Evolutionary conservation across 2,329 filamentous ascomycete species (phyloP).

Genomic region (Ophiocordyceps australis): DNA sequence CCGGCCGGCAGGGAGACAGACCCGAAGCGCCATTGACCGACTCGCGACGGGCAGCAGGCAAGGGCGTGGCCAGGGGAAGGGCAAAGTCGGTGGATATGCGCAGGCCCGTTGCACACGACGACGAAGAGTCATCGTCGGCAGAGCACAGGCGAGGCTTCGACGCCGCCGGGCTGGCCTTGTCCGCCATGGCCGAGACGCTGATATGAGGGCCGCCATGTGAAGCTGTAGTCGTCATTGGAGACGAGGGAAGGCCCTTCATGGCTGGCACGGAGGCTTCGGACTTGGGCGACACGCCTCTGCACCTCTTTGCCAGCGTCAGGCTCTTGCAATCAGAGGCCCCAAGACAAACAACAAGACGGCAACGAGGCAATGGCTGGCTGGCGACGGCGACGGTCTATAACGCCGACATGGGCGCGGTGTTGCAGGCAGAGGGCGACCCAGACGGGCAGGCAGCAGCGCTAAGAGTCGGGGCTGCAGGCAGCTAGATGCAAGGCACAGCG

Average conservation of each 20-base stretch:
- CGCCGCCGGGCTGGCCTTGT: slow-evolving; percentile 1
- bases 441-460: neutral
- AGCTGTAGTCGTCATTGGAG: no score
- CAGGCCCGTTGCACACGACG: slow-evolving; percentile 11
- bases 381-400: slow-evolving; percentile 11
- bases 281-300: no score
- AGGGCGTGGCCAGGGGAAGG: slow-evolving; percentile 5
- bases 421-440: slow-evolving; percentile 3
- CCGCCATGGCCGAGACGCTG: neutral
- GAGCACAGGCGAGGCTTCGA: neutral
- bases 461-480: neutral
- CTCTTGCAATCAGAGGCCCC: no score
- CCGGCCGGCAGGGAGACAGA: slow-evolving; percentile 11
- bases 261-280: no score
- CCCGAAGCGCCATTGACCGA: slow-evolving; percentile 16
- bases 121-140: no score
- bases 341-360: no score
- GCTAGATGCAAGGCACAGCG: no score
- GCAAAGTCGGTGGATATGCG: slow-evolving; percentile 19
- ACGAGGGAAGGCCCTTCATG: no score
- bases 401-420: slow-evolving; percentile 11
- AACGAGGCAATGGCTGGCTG: no score
- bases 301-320: no score
- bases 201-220: no score
- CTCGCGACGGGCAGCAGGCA: slow-evolving; percentile 9